Evolutionary conservation across 1,284 basidiomycete species (phyloP).

Genomic region (Ustilago nuda): DNA sequence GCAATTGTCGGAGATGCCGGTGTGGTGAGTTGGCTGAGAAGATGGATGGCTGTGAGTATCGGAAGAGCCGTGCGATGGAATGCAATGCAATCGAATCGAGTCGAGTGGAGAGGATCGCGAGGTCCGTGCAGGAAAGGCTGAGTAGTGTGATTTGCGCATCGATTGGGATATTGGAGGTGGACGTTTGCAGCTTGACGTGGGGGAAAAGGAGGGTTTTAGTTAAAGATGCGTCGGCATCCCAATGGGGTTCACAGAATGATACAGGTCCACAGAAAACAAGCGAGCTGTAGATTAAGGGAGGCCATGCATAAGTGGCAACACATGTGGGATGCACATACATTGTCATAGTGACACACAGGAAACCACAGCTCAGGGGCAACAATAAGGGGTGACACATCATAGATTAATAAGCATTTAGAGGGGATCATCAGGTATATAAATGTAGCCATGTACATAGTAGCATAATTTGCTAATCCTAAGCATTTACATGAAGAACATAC

Average conservation of each 20-base stretch:
- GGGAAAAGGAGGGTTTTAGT: not conserved
- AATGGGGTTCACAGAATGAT: too few species aligned
- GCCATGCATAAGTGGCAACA: too few species aligned
- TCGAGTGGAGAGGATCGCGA: not conserved
- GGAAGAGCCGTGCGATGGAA: not conserved
- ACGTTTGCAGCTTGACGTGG: constrained; percentile 8
- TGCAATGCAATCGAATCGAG: not conserved
- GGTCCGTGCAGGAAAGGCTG: not conserved
- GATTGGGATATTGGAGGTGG: constrained; percentile 10
- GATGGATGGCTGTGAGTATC: constrained; percentile 1
- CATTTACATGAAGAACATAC: too few species aligned
- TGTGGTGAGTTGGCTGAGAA: not conserved
- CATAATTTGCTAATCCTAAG: not conserved
- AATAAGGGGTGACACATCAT: too few species aligned
- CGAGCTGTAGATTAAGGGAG: too few species aligned
- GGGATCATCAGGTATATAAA: too few species aligned
- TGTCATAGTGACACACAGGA: too few species aligned
- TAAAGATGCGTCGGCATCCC: too few species aligned
- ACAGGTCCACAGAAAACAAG: too few species aligned
- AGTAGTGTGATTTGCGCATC: not conserved
- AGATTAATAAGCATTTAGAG: too few species aligned
- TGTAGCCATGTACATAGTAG: not conserved
- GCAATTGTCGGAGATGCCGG: not conserved
- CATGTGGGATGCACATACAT: too few species aligned
- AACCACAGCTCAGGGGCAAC: too few species aligned